Evolutionary conservation across 169 alveolate species (phyloP).

Genomic region (Eimeria acervulina): DNA sequence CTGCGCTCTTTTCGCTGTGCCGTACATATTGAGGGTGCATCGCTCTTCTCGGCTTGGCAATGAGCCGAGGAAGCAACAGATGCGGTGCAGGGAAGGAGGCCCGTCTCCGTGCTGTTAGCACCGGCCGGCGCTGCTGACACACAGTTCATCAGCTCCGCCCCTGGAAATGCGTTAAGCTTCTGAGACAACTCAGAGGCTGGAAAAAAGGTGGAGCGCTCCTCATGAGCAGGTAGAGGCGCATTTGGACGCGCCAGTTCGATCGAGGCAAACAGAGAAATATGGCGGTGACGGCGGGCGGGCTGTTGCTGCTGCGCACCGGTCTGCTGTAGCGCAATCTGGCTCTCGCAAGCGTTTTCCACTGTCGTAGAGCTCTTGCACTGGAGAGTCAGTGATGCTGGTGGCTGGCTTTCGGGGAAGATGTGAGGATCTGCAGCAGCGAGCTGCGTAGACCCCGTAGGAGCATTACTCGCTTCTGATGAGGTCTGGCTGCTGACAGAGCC

Average conservation of each 20-base stretch:
- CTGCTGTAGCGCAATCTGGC: background rate
- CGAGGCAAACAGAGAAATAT: slow-evolving; percentile 41
- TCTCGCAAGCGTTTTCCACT: background rate
- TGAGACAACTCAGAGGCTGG: background rate
- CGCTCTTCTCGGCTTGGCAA: background rate
- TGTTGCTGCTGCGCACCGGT: background rate
- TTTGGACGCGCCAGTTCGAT: slow-evolving; percentile 27
- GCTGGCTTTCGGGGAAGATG: slow-evolving; percentile 8
- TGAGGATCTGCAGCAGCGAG: background rate
- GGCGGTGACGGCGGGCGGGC: slow-evolving; percentile 56
- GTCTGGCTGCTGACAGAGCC: slow-evolving; percentile 20
- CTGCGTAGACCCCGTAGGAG: background rate
- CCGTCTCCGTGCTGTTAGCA: background rate
- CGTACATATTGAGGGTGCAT: background rate
- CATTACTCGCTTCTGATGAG: background rate
- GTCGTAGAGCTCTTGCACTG: background rate
- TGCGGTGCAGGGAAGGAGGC: background rate
- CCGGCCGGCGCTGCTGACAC: background rate
- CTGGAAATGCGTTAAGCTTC: background rate
- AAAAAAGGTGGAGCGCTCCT: background rate
- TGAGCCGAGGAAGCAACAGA: background rate
- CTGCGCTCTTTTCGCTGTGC: background rate
- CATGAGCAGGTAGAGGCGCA: background rate
- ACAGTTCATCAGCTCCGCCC: background rate
- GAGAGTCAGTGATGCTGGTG: background rate